A percentile compares a stretch with the other conserved stretches of the same genome.
Conservation (phyloP, 1,284 basidiomycete genomes). For the Farysia itapuensis region DNA sequence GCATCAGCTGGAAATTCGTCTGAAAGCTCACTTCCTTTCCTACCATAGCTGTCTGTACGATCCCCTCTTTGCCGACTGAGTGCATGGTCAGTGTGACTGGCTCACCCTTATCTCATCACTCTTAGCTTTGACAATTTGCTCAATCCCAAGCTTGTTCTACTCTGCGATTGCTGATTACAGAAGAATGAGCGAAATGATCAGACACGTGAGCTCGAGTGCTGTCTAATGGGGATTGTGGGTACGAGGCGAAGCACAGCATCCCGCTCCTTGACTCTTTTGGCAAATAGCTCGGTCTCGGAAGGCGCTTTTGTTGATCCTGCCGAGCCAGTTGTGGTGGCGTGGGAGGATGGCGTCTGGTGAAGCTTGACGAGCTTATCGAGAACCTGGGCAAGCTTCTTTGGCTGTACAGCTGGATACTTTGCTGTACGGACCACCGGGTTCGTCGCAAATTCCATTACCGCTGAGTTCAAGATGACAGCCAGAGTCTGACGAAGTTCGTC, state of each 20-base stretch:
- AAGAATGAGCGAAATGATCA: not conserved
- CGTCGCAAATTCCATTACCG: conserved; percentile 74
- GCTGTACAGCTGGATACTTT: conserved; percentile 7
- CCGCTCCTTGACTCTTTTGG: not conserved
- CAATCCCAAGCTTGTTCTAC: too few relatives aligned
- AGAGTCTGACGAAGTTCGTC: conserved; percentile 67
- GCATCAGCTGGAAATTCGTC: conserved; percentile 37
- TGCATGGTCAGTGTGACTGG: conserved; percentile 8
- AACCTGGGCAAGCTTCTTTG: conserved; percentile 11
- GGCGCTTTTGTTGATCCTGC: too few relatives aligned
- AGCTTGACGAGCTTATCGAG: conserved; percentile 38
- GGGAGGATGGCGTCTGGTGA: too few relatives aligned
- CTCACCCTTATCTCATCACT: not conserved
- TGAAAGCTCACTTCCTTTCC: not conserved
- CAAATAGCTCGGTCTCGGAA: too few relatives aligned
- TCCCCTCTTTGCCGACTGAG: not conserved
- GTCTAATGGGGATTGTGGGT: not conserved
- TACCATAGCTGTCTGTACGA: not conserved
- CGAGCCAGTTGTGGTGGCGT: too few relatives aligned
- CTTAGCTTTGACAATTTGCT: too few relatives aligned
- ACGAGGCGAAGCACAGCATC: not conserved
- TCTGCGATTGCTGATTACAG: too few relatives aligned
- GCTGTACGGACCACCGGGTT: not conserved
- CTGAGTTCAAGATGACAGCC: conserved; percentile 74
- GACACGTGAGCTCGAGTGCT: not conserved